phyloP scores from a whole-genome alignment of 1,139 yeast species.

The Taphrina communis region DNA sequence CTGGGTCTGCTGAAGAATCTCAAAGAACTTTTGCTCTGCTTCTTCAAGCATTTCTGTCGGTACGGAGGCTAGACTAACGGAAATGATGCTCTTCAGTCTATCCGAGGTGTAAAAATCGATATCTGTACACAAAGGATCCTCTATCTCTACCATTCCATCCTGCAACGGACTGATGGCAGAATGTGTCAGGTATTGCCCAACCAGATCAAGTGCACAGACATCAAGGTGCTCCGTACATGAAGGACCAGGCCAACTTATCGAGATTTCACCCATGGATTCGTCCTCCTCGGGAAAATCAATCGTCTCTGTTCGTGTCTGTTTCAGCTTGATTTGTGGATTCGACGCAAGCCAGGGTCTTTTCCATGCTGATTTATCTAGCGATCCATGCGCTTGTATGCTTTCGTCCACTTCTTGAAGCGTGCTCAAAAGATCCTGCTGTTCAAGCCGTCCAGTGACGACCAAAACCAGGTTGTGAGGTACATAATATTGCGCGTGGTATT shows the following conservation, averaged over 20 bases:
- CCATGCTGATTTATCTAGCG: slow-evolving; percentile 50
- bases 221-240: slow-evolving; percentile 56
- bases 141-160: slow-evolving; percentile 75
- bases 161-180: slow-evolving; percentile 72
- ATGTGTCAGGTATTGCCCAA: slow-evolving; percentile 66
- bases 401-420: slow-evolving; percentile 70
- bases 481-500: slow-evolving; percentile 74
- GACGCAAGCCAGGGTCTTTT: slow-evolving; percentile 84
- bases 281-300: slow-evolving; percentile 88
- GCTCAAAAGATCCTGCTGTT: slow-evolving; percentile 69
- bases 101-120: slow-evolving; percentile 56
- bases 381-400: slow-evolving; percentile 51
- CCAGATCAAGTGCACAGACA: slow-evolving; percentile 44
- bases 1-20: slow-evolving; percentile 61
- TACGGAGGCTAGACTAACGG: slow-evolving; percentile 53
- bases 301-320: slow-evolving; percentile 55
- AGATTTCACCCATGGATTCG: slow-evolving; percentile 79
- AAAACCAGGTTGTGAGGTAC: slow-evolving; percentile 84
- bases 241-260: slow-evolving; percentile 86
- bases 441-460: slow-evolving; percentile 82
- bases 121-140: slow-evolving; percentile 76
- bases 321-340: slow-evolving; percentile 55
- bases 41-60: slow-evolving; percentile 68
- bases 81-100: slow-evolving; percentile 30
- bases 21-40: slow-evolving; percentile 61